Conservation (phyloP, 352 stramenopile species). For the Globisporangium apiculatum region DNA sequence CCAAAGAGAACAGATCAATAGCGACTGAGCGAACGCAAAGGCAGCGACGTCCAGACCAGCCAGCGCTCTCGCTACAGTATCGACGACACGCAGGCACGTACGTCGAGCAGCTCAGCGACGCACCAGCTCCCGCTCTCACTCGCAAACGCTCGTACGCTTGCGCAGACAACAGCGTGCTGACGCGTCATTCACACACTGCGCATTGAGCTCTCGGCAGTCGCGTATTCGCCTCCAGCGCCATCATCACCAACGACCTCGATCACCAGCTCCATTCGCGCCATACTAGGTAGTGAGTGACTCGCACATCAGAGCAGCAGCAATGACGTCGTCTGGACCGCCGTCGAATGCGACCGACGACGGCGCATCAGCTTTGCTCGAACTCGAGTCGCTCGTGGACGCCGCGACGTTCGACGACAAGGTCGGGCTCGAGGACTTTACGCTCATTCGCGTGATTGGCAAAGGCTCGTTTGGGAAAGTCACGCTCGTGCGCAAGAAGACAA, state of each 20-base stretch:
- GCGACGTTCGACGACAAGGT: constrained; percentile 85
- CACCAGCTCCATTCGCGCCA: too few relatives aligned
- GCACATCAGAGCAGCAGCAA: constrained; percentile 10
- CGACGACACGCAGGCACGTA: neutral
- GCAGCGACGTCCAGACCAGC: neutral
- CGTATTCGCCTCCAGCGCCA: neutral
- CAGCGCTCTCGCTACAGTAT: neutral
- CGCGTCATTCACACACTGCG: too few relatives aligned
- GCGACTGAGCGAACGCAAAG: neutral
- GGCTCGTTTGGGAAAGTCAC: constrained; percentile 86
- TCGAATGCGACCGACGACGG: constrained; percentile 12
- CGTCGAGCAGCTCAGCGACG: neutral
- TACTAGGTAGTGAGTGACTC: too few relatives aligned
- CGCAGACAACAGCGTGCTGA: neutral
- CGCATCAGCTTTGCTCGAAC: constrained; percentile 34
- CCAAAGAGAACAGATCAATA: too few relatives aligned
- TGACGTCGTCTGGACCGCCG: constrained; percentile 50
- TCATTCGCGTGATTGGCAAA: constrained; percentile 87
- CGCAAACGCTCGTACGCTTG: neutral
- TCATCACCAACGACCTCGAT: too few relatives aligned
- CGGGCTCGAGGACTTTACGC: constrained; percentile 85
- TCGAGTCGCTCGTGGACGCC: constrained; percentile 65
- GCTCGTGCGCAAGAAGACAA: constrained; percentile 87
- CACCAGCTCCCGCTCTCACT: too few relatives aligned
- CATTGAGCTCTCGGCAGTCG: neutral